Evolutionary conservation across 352 stramenopile genomes (phyloP).

Genomic region (Globisporangium abappressorium): DNA sequence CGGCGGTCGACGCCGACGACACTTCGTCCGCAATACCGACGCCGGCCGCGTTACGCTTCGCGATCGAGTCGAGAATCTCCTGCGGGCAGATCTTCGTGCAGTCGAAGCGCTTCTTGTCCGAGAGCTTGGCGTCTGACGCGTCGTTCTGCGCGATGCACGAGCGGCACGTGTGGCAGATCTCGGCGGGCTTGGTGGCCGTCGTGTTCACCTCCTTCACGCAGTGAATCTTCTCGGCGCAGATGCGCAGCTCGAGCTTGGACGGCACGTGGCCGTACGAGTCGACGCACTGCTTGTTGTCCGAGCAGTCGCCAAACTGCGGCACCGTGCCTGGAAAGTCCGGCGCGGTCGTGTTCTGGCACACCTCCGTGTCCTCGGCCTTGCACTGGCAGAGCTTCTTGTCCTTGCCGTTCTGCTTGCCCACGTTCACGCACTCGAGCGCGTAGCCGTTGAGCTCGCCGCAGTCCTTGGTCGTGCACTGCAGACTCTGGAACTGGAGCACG

Average conservation of each 20-base stretch:
- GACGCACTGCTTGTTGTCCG: slow-evolving; percentile 37
- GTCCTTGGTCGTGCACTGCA: slow-evolving; percentile 48
- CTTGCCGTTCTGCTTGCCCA: slow-evolving; percentile 58
- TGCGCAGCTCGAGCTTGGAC: slow-evolving; percentile 40
- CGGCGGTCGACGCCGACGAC: slow-evolving; percentile 23
- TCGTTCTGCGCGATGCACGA: slow-evolving; percentile 80
- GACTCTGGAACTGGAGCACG: slow-evolving; percentile 62
- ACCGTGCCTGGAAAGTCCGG: slow-evolving; percentile 31
- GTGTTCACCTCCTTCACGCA: slow-evolving; percentile 74
- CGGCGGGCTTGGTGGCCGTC: slow-evolving; percentile 45
- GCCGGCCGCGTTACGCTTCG: slow-evolving; percentile 46
- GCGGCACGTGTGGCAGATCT: slow-evolving; percentile 82
- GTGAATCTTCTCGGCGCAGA: slow-evolving; percentile 70
- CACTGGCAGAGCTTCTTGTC: slow-evolving; percentile 72
- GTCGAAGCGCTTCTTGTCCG: slow-evolving; percentile 65
- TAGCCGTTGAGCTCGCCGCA: slow-evolving; percentile 73
- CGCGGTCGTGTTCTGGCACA: slow-evolving; percentile 52
- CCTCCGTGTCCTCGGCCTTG: slow-evolving; percentile 28
- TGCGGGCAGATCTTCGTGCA: slow-evolving; percentile 69
- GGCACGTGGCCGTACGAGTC: slow-evolving; percentile 65
- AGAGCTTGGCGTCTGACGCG: slow-evolving; percentile 43
- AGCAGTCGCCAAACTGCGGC: slow-evolving; percentile 70
- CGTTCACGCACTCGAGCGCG: slow-evolving; percentile 56
- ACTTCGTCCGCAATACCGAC: slow-evolving; percentile 62
- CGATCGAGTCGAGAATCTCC: slow-evolving; percentile 62